These are phyloP conservation scores for Verticillium longisporum DNA, from an alignment of 2,329 filamentous ascomycete genomes.

Conservation along the genomic window DNA sequence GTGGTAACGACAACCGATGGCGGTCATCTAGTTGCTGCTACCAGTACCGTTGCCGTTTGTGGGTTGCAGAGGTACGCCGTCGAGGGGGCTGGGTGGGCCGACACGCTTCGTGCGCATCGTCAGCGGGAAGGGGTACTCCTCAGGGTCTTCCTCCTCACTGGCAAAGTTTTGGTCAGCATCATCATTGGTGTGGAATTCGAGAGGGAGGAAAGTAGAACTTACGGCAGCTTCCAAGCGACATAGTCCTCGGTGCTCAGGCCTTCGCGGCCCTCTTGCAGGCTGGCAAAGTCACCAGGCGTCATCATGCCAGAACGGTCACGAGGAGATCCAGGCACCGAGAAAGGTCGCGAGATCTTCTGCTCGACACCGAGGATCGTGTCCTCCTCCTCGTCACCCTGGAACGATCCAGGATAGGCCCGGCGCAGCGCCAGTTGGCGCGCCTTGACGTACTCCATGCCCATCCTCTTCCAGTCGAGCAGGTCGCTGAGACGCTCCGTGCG, in stretches of 20 bases:
- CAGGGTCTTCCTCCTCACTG: conserved; percentile 89
- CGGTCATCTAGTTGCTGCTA: background rate
- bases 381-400: conserved; percentile 72
- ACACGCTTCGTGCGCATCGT: conserved; percentile 48
- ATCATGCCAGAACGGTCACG: conserved; percentile 92
- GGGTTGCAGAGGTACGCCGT: conserved; percentile 24
- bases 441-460: conserved; percentile 99
- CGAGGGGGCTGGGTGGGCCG: conserved; percentile 31
- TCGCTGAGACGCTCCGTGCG: conserved; percentile 92
- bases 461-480: conserved; percentile 96
- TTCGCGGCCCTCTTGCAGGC: conserved; percentile 88
- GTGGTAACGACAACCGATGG: background rate
- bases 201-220: conserved; percentile 32
- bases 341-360: conserved; percentile 88
- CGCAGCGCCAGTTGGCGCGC: conserved; percentile 86
- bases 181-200: background rate
- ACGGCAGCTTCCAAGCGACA: conserved; percentile 96
- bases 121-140: conserved; percentile 56
- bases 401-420: conserved; percentile 84
- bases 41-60: conserved; percentile 1
- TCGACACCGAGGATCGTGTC: conserved; percentile 90
- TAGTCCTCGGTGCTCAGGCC: conserved; percentile 95
- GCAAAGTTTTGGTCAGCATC: conserved; percentile 18
- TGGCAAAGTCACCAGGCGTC: conserved; percentile 97
- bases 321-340: conserved; percentile 90